These are phyloP conservation scores for Phaffia rhodozyma DNA, from an alignment of 1,284 basidiomycete genomes.

Conservation along the genomic window DNA sequence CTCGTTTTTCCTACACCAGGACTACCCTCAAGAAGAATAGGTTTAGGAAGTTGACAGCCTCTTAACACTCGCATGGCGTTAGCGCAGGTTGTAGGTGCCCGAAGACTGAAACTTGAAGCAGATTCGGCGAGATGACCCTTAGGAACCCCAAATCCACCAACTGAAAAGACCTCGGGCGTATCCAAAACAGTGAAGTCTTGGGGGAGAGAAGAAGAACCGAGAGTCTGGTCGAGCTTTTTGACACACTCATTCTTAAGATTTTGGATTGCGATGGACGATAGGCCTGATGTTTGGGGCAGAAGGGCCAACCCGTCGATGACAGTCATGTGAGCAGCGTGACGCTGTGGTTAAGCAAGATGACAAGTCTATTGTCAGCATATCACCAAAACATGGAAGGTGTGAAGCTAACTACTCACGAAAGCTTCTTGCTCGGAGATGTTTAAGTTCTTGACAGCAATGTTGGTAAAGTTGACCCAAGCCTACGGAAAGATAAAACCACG, in stretches of 20 bases:
- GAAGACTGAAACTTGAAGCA: conserved; percentile 54
- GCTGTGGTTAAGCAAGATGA: conserved; percentile 38
- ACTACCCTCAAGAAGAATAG: conserved; percentile 90
- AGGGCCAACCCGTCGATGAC: conserved; percentile 72
- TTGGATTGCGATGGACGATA: conserved; percentile 27
- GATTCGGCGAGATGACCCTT: conserved; percentile 43
- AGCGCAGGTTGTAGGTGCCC: conserved; percentile 74
- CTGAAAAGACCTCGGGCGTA: conserved; percentile 37
- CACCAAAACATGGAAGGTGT: not conserved
- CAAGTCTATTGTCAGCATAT: not conserved
- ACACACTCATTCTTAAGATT: conserved; percentile 30
- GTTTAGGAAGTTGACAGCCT: conserved; percentile 80
- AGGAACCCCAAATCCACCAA: conserved; percentile 65
- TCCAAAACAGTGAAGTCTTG: conserved; percentile 21
- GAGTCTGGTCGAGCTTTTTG: conserved; percentile 22
- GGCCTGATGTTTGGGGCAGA: conserved; percentile 48
- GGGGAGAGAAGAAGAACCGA: not conserved
- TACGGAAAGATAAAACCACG: conserved; percentile 29
- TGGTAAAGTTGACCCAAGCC: conserved; percentile 89
- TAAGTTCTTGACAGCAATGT: conserved; percentile 42
- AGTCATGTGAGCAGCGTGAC: conserved; percentile 77
- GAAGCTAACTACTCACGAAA: conserved; percentile 51
- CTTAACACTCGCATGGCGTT: conserved; percentile 85
- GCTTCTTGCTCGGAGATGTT: conserved; percentile 42
- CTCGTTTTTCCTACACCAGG: conserved; percentile 99